A percentile compares a stretch with the other conserved stretches of the same genome.
These are phyloP conservation scores for Lecanicillium sp. DNA, from an alignment of 2,329 filamentous ascomycete genomes.

Conservation along the genomic window DNA sequence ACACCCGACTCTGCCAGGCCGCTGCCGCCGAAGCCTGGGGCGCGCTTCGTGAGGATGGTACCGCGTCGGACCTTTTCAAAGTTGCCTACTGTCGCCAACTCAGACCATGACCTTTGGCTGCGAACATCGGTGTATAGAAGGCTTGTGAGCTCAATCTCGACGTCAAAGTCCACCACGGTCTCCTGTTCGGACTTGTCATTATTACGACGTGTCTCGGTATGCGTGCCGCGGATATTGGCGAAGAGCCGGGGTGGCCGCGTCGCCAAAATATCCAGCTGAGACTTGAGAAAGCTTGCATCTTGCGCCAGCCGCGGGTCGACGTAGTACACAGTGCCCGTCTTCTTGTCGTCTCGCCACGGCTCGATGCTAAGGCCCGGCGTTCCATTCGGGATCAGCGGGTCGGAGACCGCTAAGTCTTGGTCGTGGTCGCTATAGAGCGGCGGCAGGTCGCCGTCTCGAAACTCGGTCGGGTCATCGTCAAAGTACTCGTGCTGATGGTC, in stretches of 20 bases:
- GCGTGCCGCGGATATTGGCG: conserved; percentile 45
- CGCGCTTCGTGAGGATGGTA: conserved; percentile 46
- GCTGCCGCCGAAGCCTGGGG: conserved; percentile 31
- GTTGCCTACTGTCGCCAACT: conserved; percentile 46
- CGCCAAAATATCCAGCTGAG: conserved; percentile 36
- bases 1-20: conserved; percentile 19
- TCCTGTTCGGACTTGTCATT: conserved; percentile 38
- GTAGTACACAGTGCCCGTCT: conserved; percentile 31
- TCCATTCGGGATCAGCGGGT: conserved; percentile 18
- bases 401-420: conserved; percentile 11
- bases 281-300: conserved; percentile 34
- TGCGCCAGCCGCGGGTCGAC: conserved; percentile 37
- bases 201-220: conserved; percentile 36
- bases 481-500: conserved; percentile 20
- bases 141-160: conserved; percentile 51
- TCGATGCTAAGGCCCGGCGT: conserved; percentile 14
- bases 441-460: conserved; percentile 32
- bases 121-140: conserved; percentile 43
- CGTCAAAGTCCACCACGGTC: conserved; percentile 50
- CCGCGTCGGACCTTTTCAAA: conserved; percentile 58
- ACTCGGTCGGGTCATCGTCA: conserved; percentile 28
- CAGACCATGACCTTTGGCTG: conserved; percentile 30
- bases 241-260: conserved; percentile 43
- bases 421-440: conserved; percentile 36
- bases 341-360: conserved; percentile 21